Percentiles rank a stretch among this genome's conserved stretches.
phyloP scores from a whole-genome alignment of 108 stramenopile genomes.

The Discostella pseudostelligera region DNA sequence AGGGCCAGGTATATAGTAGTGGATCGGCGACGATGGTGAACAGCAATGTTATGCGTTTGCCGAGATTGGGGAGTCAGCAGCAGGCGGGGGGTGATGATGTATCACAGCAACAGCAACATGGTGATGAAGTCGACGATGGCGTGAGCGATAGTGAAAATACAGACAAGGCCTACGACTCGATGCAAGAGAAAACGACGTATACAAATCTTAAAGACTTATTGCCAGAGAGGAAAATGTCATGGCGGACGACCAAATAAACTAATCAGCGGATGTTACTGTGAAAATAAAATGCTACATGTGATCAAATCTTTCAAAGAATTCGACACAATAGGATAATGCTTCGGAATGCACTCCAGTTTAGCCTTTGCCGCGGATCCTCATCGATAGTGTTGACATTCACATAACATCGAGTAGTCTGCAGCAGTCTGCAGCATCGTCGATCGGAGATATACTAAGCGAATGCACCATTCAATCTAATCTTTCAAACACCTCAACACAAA shows the following conservation, averaged over 20 bases:
- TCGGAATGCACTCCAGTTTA: neutral
- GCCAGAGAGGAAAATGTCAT: slow-evolving; percentile 17
- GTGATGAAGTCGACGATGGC: neutral
- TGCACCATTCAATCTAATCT: slow-evolving; percentile 1
- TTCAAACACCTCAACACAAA: slow-evolving; percentile 74
- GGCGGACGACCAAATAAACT: slow-evolving; percentile 8
- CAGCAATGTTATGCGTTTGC: neutral
- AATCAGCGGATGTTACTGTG: neutral
- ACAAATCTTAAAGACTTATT: slow-evolving; percentile 23
- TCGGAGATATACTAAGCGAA: no score
- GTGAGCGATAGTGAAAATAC: neutral
- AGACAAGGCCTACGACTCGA: neutral
- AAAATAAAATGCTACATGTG: neutral
- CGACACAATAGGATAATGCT: neutral
- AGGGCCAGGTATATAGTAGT: slow-evolving; percentile 7
- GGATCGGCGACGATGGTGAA: slow-evolving; percentile 6
- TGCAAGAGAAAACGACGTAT: neutral
- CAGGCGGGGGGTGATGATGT: slow-evolving; percentile 5
- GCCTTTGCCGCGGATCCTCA: no score
- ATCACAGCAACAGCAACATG: slow-evolving; percentile 3
- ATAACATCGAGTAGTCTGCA: no score
- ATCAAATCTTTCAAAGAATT: neutral
- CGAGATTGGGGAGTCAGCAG: neutral
- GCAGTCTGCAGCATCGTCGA: neutral
- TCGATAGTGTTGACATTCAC: no score